phyloP scores from a whole-genome alignment of 768 basidiomycete genomes.

The Filobasidium floriforme region DNA sequence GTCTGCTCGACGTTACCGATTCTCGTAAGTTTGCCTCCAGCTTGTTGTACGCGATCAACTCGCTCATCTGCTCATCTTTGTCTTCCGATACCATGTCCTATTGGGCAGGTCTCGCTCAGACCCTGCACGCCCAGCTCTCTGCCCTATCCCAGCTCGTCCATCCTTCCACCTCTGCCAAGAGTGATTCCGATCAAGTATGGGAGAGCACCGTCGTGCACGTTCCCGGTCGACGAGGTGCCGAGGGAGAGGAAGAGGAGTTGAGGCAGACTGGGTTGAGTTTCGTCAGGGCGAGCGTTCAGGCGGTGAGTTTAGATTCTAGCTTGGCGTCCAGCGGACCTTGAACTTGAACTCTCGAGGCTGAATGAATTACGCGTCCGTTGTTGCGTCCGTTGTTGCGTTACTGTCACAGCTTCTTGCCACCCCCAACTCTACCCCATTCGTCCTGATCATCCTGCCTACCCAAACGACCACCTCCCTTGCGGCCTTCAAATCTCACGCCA shows the following conservation, averaged over 20 bases:
- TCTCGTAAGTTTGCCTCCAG: not conserved
- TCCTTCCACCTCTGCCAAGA: not conserved
- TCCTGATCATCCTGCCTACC: not conserved
- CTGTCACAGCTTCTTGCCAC: not conserved
- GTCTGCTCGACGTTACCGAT: not conserved
- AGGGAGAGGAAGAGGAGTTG: not conserved
- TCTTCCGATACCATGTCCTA: not conserved
- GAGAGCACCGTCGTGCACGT: not conserved
- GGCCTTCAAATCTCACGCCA: not conserved
- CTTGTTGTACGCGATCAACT: not conserved
- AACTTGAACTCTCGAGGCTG: no score
- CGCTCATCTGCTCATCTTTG: not conserved
- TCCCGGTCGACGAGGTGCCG: not conserved
- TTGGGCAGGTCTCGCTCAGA: not conserved
- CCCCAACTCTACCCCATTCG: not conserved
- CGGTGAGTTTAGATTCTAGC: not conserved
- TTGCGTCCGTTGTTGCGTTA: not conserved
- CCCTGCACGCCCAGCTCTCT: not conserved
- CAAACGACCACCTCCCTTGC: not conserved
- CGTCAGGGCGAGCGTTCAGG: slow-evolving; percentile 2
- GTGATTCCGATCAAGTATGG: not conserved
- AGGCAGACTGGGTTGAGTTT: not conserved
- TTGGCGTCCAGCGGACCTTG: no score
- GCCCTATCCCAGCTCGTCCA: not conserved
- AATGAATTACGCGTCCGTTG: not conserved